These are phyloP conservation scores for Gossypium ekmanianum DNA, from an alignment of 345 rosid species.

Conservation along the genomic window DNA sequence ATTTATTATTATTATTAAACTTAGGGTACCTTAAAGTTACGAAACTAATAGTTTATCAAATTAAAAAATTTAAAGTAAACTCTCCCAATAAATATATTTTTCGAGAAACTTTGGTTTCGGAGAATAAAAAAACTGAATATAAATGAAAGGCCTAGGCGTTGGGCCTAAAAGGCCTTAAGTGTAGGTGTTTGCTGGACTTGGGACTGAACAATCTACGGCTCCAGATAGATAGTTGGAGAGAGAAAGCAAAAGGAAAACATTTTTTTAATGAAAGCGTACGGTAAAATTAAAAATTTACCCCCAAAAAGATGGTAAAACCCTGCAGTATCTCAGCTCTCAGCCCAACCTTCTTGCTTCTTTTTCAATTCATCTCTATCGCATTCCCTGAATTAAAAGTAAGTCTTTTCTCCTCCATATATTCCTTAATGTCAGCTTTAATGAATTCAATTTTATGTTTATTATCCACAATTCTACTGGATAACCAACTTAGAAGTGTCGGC, in stretches of 20 bases:
- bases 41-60: no score
- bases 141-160: not conserved
- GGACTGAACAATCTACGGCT: not conserved
- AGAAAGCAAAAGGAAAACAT: not conserved
- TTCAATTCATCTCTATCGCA: no score
- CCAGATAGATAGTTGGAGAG: not conserved
- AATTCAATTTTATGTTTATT: not conserved
- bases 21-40: no score
- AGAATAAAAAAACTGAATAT: not conserved
- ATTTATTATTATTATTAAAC: no score
- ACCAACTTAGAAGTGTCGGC: not conserved
- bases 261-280: not conserved
- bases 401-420: not conserved
- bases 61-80: no score
- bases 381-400: slow-evolving; percentile 48
- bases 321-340: no score
- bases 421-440: no score
- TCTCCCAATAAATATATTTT: no score
- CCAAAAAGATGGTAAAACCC: slow-evolving; percentile 40
- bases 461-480: not conserved
- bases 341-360: no score
- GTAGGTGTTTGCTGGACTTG: no score
- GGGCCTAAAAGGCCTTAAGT: not conserved
- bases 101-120: no score
- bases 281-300: not conserved